Evolutionary conservation across 176 grass and related monocot genomes (phyloP), one percentile per base, ranked within the genome.

Genomic region (Cocos nucifera): DNA sequence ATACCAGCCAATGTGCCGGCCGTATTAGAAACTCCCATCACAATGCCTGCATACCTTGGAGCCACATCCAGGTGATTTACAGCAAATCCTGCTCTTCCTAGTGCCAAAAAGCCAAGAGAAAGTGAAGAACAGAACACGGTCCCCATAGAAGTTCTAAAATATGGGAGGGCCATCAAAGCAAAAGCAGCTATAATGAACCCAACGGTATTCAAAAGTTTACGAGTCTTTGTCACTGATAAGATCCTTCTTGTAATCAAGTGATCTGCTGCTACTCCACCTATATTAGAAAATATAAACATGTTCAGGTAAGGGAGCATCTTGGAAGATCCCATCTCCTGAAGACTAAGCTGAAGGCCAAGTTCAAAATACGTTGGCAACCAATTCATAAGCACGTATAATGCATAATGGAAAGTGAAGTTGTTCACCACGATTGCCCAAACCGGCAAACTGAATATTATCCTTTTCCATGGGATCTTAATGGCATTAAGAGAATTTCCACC

Each of bases 391-490:
- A 95, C 89, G 60, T 88, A 95, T 49, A 95, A 59, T 35, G 89
- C 89, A 50, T 95, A 95, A 69, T 95, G 89, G 66, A 95, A 94
- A 29, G 89, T 95, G 75, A 95, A 95, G 66, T 95, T 95, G 64
- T 88, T 95, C 2, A 88, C 78, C 25, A 88, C 74, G 28, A 95
- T 95, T 62, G 89, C 84, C 84, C 89, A 95, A 30, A 95, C 80
- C 21, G 89, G 89, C 51, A 95, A 72, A 51, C 77, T 88, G 64
- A 95, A 79, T 10, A 95, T 82, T 62, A 95, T 88, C 64, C 60
- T 88, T 65, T 63, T 77, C 84, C 84, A 95, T 49, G 89, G 84
- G 17, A 88, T 95, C 56, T 78, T 82, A 51, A 54, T 74, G 10
- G 66, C 65, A 70, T 70, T 65, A 17, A 72, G 27, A 9, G 76